Evolutionary conservation across 169 alveolate genomes (phyloP).

Genomic region (Perkinsus chesapeaki): DNA sequence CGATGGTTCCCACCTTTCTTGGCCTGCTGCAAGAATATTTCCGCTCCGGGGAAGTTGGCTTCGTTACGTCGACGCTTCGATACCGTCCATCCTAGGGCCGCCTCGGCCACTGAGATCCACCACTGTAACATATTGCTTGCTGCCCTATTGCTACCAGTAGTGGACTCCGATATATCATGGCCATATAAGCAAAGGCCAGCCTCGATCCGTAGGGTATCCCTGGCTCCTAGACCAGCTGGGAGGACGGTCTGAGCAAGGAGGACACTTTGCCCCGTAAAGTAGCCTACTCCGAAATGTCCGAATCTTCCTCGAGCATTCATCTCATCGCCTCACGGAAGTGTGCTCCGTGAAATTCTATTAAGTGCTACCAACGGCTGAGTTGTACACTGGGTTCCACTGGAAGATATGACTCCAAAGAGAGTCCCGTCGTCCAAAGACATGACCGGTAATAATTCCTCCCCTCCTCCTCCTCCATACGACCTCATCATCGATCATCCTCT

Average conservation of each 20-base stretch:
- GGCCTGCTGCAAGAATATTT: not conserved
- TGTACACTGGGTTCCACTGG: too few species aligned
- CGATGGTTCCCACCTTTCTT: conserved; percentile 5
- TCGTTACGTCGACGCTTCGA: conserved; percentile 34
- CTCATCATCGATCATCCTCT: not conserved
- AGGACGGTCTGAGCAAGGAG: not conserved
- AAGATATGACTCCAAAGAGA: conserved; percentile 12
- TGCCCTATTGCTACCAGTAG: conserved; percentile 42
- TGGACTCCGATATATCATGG: conserved; percentile 53
- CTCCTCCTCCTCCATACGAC: not conserved
- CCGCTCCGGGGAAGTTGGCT: conserved; percentile 22
- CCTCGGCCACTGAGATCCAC: conserved; percentile 34
- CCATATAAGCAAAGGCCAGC: conserved; percentile 74
- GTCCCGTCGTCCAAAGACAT: not conserved
- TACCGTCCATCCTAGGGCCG: conserved; percentile 61
- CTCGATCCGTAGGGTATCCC: conserved; percentile 69
- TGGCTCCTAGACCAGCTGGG: conserved; percentile 66
- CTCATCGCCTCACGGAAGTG: too few species aligned
- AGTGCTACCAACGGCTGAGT: too few species aligned
- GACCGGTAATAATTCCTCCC: not conserved
- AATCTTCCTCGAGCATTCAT: too few species aligned
- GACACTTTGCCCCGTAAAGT: not conserved
- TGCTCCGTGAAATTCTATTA: too few species aligned
- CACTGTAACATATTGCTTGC: not conserved
- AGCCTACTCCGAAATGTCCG: too few species aligned